Percentiles rank a stretch among this genome's conserved stretches.
These are phyloP conservation scores for Corymbia maculata DNA, from an alignment of 345 rosid species.

Conservation along the genomic window DNA sequence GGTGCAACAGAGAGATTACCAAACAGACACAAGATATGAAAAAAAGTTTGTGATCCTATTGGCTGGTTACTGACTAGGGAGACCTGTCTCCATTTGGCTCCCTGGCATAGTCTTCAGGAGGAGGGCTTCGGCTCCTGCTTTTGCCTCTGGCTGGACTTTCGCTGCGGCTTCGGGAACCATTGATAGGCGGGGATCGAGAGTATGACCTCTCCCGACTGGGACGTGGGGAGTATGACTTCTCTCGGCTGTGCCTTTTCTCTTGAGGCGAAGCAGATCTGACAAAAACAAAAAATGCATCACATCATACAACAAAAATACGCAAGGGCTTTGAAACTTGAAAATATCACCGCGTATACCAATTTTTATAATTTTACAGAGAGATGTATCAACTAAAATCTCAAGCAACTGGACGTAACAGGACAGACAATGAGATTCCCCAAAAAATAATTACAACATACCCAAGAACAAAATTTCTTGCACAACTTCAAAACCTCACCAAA, in stretches of 20 bases:
- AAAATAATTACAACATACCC: neutral
- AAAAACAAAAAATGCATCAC: neutral
- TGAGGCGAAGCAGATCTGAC: constrained; percentile 69
- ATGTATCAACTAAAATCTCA: neutral
- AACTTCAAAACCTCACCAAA: neutral
- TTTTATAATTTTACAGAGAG: neutral
- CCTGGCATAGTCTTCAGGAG: constrained; percentile 15
- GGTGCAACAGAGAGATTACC: neutral
- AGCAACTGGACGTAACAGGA: neutral
- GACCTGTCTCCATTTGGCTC: constrained; percentile 47
- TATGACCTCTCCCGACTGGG: constrained; percentile 41
- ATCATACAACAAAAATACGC: neutral
- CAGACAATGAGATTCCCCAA: neutral
- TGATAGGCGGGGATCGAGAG: constrained; percentile 64
- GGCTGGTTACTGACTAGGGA: constrained; percentile 53
- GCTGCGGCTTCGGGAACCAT: constrained; percentile 63
- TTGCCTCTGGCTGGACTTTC: constrained; percentile 35
- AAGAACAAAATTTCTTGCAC: neutral
- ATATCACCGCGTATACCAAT: neutral
- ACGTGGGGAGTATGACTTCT: constrained; percentile 23
- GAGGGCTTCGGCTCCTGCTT: constrained; percentile 38
- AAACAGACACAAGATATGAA: neutral
- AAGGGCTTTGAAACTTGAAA: neutral
- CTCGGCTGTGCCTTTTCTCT: constrained; percentile 23
- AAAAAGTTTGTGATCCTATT: neutral